Percentiles rank a stretch among this genome's conserved stretches.
These are phyloP conservation scores for Pseudisothecium myosuroides DNA, from an alignment of 225 moss, liverwort and hornwort species.

Conservation along the genomic window DNA sequence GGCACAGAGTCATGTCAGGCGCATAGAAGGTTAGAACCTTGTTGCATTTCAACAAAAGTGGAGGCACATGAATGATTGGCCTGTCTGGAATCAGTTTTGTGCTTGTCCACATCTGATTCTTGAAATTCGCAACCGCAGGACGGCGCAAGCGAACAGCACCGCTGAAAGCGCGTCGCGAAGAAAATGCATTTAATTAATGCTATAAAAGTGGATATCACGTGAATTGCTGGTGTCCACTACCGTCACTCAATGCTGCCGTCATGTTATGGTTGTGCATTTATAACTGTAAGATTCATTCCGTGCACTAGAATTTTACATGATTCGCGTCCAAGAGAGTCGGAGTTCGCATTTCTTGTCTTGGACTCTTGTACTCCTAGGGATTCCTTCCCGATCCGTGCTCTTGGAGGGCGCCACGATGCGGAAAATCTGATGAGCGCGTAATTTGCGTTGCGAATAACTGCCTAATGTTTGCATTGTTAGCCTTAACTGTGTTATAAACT, in stretches of 20 bases:
- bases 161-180: background rate
- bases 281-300: background rate
- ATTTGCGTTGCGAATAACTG: background rate
- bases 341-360: background rate
- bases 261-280: background rate
- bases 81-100: background rate
- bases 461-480: background rate
- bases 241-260: conserved; percentile 2
- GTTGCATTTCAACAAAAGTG: background rate
- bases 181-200: background rate
- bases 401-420: background rate
- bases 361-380: background rate
- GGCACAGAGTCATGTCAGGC: background rate
- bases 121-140: background rate
- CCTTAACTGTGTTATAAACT: background rate
- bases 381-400: background rate
- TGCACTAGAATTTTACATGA: background rate
- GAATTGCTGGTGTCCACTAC: background rate
- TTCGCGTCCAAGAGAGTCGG: background rate
- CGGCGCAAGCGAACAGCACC: background rate
- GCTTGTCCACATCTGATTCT: background rate
- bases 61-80: background rate
- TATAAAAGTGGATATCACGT: background rate
- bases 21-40: background rate
- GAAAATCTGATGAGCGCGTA: background rate